Conservation (phyloP, 2,329 filamentous ascomycete genomes). For the Pseudogymnoascus sp. region DNA sequence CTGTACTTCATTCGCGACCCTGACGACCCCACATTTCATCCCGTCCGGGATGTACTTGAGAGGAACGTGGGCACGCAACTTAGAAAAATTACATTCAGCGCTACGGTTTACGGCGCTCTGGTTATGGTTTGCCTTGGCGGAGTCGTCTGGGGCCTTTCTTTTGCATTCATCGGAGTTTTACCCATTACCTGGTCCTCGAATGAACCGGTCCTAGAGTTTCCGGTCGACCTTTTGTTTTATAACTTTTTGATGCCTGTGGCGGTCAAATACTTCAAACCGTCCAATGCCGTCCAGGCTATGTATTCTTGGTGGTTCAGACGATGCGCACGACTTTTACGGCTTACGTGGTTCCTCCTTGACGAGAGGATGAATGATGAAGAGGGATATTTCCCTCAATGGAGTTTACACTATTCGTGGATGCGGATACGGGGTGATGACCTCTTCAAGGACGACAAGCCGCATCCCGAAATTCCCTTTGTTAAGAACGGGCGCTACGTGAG, state of each 20-base stretch:
- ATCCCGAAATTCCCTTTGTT: slow-evolving; percentile 41
- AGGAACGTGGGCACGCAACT: slow-evolving; percentile 87
- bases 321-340: slow-evolving; percentile 69
- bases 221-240: slow-evolving; percentile 89
- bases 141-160: slow-evolving; percentile 84
- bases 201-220: slow-evolving; percentile 88
- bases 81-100: slow-evolving; percentile 92
- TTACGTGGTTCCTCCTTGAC: slow-evolving; percentile 91
- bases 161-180: slow-evolving; percentile 62
- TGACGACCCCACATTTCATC: slow-evolving; percentile 96
- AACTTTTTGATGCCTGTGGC: slow-evolving; percentile 91
- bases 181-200: slow-evolving; percentile 92
- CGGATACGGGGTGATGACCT: background rate
- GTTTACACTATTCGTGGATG: slow-evolving; percentile 51
- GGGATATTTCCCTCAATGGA: slow-evolving; percentile 55
- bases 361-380: slow-evolving; percentile 78
- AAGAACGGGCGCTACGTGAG: slow-evolving; percentile 77
- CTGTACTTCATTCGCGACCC: slow-evolving; percentile 97
- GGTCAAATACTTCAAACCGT: slow-evolving; percentile 76
- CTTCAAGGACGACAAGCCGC: slow-evolving; percentile 12
- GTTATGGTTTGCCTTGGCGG: slow-evolving; percentile 91
- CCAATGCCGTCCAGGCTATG: slow-evolving; percentile 73
- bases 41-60: slow-evolving; percentile 92
- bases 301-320: slow-evolving; percentile 95
- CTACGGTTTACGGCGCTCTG: slow-evolving; percentile 86